Conservation (phyloP, 805 yeast species). For the Priceomyces carsonii region DNA sequence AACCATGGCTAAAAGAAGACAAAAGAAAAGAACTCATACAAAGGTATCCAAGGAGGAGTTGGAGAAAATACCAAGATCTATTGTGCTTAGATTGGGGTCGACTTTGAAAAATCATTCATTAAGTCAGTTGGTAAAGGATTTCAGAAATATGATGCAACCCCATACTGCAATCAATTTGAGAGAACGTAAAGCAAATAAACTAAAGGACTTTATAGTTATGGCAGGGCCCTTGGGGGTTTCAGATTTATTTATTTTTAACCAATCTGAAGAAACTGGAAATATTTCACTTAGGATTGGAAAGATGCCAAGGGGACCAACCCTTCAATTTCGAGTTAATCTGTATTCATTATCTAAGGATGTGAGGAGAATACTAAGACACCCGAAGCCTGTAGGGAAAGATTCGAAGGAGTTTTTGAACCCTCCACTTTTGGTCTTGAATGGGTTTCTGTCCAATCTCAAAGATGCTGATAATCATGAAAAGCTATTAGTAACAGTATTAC, state of each 20-base stretch:
- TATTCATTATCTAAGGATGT: slow-evolving; percentile 86
- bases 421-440: slow-evolving; percentile 89
- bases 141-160: slow-evolving; percentile 91
- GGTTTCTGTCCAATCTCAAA: slow-evolving; percentile 67
- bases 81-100: slow-evolving; percentile 88
- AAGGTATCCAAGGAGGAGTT: slow-evolving; percentile 61
- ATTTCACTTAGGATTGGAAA: slow-evolving; percentile 81
- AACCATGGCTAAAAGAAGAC: slow-evolving; percentile 43
- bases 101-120: slow-evolving; percentile 78
- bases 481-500: slow-evolving; percentile 83
- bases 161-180: slow-evolving; percentile 88
- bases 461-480: slow-evolving; percentile 73
- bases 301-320: slow-evolving; percentile 93
- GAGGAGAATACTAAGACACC: slow-evolving; percentile 63
- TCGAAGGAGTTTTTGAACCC: slow-evolving; percentile 68
- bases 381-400: slow-evolving; percentile 73
- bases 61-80: slow-evolving; percentile 82
- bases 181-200: slow-evolving; percentile 83
- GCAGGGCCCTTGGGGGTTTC: slow-evolving; percentile 95
- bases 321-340: slow-evolving; percentile 73
- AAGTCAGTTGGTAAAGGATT: slow-evolving; percentile 81
- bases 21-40: slow-evolving; percentile 87
- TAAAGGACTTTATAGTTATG: slow-evolving; percentile 96
- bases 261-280: slow-evolving; percentile 72
- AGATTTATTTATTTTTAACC: slow-evolving; percentile 84